phyloP scores from a whole-genome alignment of 352 stramenopile genomes.

The Globisporangium yorkense region DNA sequence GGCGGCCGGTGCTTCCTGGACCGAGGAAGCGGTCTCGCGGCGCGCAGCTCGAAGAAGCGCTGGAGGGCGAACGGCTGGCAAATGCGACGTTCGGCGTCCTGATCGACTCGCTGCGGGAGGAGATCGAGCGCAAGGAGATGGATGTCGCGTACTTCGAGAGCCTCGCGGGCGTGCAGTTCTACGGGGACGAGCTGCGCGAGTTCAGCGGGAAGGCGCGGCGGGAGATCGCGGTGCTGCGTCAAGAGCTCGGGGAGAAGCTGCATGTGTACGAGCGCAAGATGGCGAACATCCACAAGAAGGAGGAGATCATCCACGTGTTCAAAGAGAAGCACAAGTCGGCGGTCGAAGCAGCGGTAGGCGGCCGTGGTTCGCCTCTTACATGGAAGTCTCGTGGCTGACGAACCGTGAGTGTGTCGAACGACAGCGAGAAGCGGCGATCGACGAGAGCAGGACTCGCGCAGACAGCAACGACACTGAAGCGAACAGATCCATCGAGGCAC shows the following conservation, averaged over 20 bases:
- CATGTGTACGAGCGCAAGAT: constrained; percentile 43
- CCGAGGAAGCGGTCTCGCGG: constrained; percentile 54
- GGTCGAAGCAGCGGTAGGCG: constrained; percentile 30
- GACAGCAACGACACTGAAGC: background rate
- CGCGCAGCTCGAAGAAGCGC: constrained; percentile 60
- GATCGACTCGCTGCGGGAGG: constrained; percentile 50
- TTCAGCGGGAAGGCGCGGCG: constrained; percentile 32
- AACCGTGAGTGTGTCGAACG: constrained; percentile 3
- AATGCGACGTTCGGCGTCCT: constrained; percentile 37
- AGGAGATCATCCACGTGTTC: constrained; percentile 66
- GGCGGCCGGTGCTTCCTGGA: constrained; percentile 19
- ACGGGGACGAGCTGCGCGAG: constrained; percentile 35
- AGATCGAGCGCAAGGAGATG: constrained; percentile 75
- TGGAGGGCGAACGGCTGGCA: constrained; percentile 38
- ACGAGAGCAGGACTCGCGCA: constrained; percentile 1
- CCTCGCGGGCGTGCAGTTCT: constrained; percentile 48
- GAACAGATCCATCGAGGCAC: background rate
- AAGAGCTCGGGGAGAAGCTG: constrained; percentile 48
- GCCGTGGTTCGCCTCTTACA: background rate
- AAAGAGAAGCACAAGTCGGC: constrained; percentile 49
- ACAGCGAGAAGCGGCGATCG: constrained; percentile 10
- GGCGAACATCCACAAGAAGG: constrained; percentile 58
- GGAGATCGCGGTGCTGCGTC: constrained; percentile 29
- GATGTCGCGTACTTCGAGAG: constrained; percentile 76
- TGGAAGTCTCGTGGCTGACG: background rate